These are phyloP conservation scores for Cytospora mali DNA, from an alignment of 2,329 filamentous ascomycete genomes.

Conservation along the genomic window DNA sequence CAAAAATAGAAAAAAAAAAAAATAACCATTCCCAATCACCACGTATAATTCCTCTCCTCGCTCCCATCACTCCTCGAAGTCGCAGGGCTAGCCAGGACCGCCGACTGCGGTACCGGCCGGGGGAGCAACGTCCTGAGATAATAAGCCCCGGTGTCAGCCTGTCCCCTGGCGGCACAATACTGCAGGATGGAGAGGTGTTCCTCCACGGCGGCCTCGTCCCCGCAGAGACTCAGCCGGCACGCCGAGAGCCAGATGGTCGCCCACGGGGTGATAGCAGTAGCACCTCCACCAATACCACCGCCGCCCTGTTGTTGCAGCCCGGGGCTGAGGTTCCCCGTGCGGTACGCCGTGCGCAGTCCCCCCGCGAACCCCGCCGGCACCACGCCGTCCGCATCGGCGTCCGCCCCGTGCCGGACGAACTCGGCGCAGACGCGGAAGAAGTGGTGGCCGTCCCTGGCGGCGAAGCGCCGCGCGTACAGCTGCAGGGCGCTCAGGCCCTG, in stretches of 20 bases:
- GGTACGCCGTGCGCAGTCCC: slow-evolving; percentile 7
- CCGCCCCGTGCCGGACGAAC: slow-evolving; percentile 11
- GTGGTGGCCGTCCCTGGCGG: background rate
- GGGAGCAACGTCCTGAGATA: slow-evolving; percentile 11
- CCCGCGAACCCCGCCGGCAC: background rate
- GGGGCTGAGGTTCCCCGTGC: background rate
- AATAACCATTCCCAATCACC: background rate
- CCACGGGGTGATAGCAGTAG: background rate
- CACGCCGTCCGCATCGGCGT: background rate
- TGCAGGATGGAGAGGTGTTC: slow-evolving; percentile 2
- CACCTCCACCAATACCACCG: background rate
- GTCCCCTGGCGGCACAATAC: background rate
- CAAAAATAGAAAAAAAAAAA: too few relatives aligned
- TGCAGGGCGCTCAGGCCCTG: slow-evolving; percentile 13
- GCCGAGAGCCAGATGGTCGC: slow-evolving; percentile 18
- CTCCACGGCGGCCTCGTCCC: background rate
- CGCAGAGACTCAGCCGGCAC: slow-evolving; percentile 8
- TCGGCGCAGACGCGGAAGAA: slow-evolving; percentile 15
- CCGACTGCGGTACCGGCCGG: background rate
- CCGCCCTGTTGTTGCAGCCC: background rate
- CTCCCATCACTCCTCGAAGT: background rate
- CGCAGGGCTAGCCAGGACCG: background rate
- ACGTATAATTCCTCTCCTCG: background rate
- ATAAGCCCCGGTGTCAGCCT: background rate
- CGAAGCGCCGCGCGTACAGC: slow-evolving; percentile 6